Evolutionary conservation across 2,329 filamentous ascomycete genomes (phyloP), one percentile per base, ranked within the genome.

Genomic region (Teratosphaeria zuluensis): DNA sequence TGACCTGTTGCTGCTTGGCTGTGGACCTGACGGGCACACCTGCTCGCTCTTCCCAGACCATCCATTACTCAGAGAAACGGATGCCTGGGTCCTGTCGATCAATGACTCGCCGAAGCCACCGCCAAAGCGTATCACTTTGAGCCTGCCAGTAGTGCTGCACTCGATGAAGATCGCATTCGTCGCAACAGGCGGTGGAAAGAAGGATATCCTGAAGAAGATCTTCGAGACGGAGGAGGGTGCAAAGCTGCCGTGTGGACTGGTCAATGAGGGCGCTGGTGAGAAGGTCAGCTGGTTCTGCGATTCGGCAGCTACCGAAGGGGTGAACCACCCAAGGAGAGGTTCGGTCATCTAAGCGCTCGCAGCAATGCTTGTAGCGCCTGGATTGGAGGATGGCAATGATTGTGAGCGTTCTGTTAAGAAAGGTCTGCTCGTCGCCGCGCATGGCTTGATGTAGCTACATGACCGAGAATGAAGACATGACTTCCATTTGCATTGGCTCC

Each of bases 241-340:
- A 51, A 85, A 83, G 38, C 78, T 97, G 60, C 94, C 94, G 1
- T 96, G 91, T 72, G 85, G 89, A 1, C 79, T 97, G 64, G 87
- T 99, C 69, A 99, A 99, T 73, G 84, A 89, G 67, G 84, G 83
- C 51, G 87, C 84, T 3, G 90, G 89, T 52, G 91, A 96, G 64
- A 87, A 90, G 68, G 90, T 91, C 70, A 94, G 86, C 76, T 99
- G 94, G 94, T 97, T 99, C 72, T 90, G 92, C 51, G 94, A 97
- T 72, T 81, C 85, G 69, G 80, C 88, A 4, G 92, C 94, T 53
- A 85, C 95, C 12, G 87, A 96, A 69, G 91, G 90, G 4, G 89
- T 99, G 12, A 79, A 80, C 61, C 96, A 90, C 71, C 90, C 92
- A 28, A 69, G 88, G 70, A 85, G 88, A 66, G 86, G 88, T 21